Evolutionary conservation across 225 moss, liverwort and hornwort species (phyloP), one percentile per base, ranked within the genome.

Genomic region (Marchantia paleacea): DNA sequence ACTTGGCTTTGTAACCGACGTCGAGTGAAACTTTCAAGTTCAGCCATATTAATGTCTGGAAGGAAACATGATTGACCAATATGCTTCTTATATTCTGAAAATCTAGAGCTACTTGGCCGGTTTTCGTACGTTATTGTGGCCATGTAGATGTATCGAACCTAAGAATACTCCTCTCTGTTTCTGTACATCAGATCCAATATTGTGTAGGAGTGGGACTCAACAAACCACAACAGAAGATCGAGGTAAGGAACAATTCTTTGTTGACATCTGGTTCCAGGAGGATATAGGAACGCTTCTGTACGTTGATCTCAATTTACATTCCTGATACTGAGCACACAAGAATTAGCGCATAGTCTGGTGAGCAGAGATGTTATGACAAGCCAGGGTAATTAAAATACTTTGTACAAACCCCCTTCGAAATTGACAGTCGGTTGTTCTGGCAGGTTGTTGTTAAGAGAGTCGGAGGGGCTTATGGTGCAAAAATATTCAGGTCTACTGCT

Each of bases 401-500:
- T 6, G 6, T 19, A 18, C 1, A 6, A 70, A 70, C 7, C 48
- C 9, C 70, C 31, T 47, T 9, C 4, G 31, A 16, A 12, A 0
- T 53, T 53, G n/a, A 73, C 52, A 49, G 28, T 78, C 14, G 48
- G 55, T 48, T 31, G 30, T 54, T 54, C 25, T 77, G 82, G 74
- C 85, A 95, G 95, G 91, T 95, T 73, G 86, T 86, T 69, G 89
- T 93, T 8, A 96, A 89, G 84, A 88, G 96, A 80, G 80, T 92
- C 50, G 93, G 96, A 52, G 93, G 93, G 82, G 96, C 93, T 19
- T 93, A 86, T 83, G 95, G 95, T 72, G 83, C 91, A 24, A 92
- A 93, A 78, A 87, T 94, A 30, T 92, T 91, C 79, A 92, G 94
- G 53, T 81, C 86, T 19, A 7, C 67, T 69, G 69, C 83, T 52